Conservation (phyloP, 2,329 filamentous ascomycete species). For the Fusarium newnesense region DNA sequence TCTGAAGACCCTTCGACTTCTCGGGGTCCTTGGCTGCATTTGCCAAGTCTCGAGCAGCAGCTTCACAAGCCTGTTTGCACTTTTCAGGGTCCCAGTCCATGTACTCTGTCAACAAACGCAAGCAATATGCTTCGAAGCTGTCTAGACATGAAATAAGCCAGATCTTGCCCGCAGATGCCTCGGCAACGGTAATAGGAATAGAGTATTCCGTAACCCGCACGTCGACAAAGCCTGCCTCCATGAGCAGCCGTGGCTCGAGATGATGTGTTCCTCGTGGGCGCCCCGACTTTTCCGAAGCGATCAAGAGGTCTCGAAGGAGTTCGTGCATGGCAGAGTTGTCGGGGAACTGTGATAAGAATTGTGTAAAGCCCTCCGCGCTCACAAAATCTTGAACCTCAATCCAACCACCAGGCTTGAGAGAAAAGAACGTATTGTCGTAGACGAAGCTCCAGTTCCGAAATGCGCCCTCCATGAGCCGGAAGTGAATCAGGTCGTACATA, state of each 20-base stretch:
- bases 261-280: slow-evolving; percentile 58
- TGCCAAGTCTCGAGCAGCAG: slow-evolving; percentile 60
- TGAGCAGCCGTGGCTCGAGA: slow-evolving; percentile 57
- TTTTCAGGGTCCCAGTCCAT: slow-evolving; percentile 63
- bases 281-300: slow-evolving; percentile 58
- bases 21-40: slow-evolving; percentile 58
- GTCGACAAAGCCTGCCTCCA: slow-evolving; percentile 63
- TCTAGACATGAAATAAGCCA: slow-evolving; percentile 65
- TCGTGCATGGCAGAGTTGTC: slow-evolving; percentile 57
- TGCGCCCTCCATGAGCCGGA: slow-evolving; percentile 65
- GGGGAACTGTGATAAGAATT: slow-evolving; percentile 52
- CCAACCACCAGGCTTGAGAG: slow-evolving; percentile 67
- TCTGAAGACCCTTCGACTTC: slow-evolving; percentile 54
- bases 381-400: slow-evolving; percentile 67
- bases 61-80: slow-evolving; percentile 59
- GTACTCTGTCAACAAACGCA: slow-evolving; percentile 63
- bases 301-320: slow-evolving; percentile 54
- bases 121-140: slow-evolving; percentile 58
- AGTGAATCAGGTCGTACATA: slow-evolving; percentile 66
- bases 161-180: slow-evolving; percentile 60
- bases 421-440: slow-evolving; percentile 63
- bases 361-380: slow-evolving; percentile 51
- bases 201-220: slow-evolving; percentile 59
- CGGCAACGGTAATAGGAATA: slow-evolving; percentile 59
- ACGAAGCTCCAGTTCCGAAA: slow-evolving; percentile 67